phyloP scores from a whole-genome alignment of 306 rosid species.

The Cicer pinnatifidum region DNA sequence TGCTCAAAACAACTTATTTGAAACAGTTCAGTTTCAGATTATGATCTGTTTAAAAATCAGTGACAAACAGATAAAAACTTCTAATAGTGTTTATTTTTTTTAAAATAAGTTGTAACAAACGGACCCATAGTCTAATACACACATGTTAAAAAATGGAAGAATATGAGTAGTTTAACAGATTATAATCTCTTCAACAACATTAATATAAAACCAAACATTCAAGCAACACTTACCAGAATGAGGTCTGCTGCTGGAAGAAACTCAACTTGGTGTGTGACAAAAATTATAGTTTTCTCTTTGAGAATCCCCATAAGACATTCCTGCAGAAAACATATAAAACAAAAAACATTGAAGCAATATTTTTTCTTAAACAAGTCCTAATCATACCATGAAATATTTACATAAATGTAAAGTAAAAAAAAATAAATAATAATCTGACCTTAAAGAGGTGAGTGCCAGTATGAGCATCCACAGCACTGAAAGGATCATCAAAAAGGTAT shows the following conservation, averaged over 20 bases:
- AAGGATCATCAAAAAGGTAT: slow-evolving; percentile 90
- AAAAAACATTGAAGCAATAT: slow-evolving; percentile 28
- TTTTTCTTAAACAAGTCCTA: not conserved
- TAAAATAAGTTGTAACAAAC: too few species aligned
- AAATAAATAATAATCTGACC: slow-evolving; percentile 50
- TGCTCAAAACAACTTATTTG: too few species aligned
- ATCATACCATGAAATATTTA: slow-evolving; percentile 8
- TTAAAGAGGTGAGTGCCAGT: slow-evolving; percentile 90
- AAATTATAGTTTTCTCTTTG: slow-evolving; percentile 75
- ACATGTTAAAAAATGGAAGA: slow-evolving; percentile 4
- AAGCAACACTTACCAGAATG: slow-evolving; percentile 66
- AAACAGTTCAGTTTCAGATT: too few species aligned
- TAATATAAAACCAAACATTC: slow-evolving; percentile 23
- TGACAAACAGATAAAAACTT: too few species aligned
- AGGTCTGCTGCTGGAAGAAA: slow-evolving; percentile 98
- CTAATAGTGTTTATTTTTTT: too few species aligned
- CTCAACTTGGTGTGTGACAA: slow-evolving; percentile 96
- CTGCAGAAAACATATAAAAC: slow-evolving; percentile 50
- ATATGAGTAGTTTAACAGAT: not conserved
- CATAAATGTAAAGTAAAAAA: slow-evolving; percentile 3
- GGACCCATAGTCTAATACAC: too few species aligned
- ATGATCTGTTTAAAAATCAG: too few species aligned
- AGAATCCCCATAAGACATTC: slow-evolving; percentile 93
- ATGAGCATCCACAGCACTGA: slow-evolving; percentile 98
- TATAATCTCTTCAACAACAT: slow-evolving; percentile 1